These are phyloP conservation scores for Candida maltosa DNA, from an alignment of 805 yeast genomes.

Conservation along the genomic window DNA sequence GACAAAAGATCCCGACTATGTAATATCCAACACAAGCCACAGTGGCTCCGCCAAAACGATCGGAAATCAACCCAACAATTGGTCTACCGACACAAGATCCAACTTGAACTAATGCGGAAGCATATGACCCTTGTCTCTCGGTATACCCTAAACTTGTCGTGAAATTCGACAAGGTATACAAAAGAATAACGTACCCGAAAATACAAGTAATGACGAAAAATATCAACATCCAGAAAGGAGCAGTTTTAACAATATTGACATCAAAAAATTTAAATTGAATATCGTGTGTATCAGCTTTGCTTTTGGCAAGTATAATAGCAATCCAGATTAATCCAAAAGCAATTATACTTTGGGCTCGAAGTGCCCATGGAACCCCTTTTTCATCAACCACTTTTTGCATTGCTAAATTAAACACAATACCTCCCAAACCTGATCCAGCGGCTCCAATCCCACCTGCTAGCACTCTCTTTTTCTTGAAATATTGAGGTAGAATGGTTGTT, in stretches of 20 bases:
- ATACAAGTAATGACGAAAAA: conserved; percentile 46
- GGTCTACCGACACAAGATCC: conserved; percentile 61
- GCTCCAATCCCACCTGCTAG: conserved; percentile 47
- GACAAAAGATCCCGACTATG: conserved; percentile 23
- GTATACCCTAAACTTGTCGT: conserved; percentile 59
- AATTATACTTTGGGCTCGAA: conserved; percentile 45
- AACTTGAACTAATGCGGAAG: conserved; percentile 57
- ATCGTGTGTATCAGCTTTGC: conserved; percentile 12
- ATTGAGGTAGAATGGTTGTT: conserved; percentile 60
- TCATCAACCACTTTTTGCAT: conserved; percentile 41
- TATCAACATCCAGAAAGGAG: conserved; percentile 41
- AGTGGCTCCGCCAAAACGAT: conserved; percentile 50
- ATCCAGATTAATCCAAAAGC: conserved; percentile 25
- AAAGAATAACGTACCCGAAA: conserved; percentile 58
- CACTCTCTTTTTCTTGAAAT: conserved; percentile 65
- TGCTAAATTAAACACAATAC: conserved; percentile 46
- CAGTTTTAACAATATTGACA: conserved; percentile 27
- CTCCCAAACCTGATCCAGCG: conserved; percentile 54
- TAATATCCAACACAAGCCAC: conserved; percentile 26
- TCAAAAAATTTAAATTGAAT: conserved; percentile 38
- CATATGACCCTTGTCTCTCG: conserved; percentile 52
- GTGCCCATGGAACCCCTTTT: conserved; percentile 45
- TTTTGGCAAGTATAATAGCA: conserved; percentile 16
- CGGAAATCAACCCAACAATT: conserved; percentile 47
- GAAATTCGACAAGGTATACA: conserved; percentile 58